Evolutionary conservation across 2,329 filamentous ascomycete species (phyloP).

Genomic region (Fusarium burgessii): DNA sequence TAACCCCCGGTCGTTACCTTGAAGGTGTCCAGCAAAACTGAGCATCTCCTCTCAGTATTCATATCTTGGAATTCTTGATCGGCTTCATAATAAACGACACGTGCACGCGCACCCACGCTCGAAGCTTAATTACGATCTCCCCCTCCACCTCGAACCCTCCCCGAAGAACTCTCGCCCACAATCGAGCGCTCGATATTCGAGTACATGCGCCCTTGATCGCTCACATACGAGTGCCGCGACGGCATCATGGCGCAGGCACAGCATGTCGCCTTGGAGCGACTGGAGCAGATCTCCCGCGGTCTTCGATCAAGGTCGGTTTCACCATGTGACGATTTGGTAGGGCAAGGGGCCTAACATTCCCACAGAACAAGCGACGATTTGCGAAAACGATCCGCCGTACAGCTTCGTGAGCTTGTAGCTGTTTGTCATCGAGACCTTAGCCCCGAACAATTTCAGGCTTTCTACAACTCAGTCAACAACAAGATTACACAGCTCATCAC

Average conservation of each 20-base stretch:
- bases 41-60: background rate
- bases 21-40: constrained; percentile 21
- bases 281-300: constrained; percentile 67
- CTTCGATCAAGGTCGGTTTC: constrained; percentile 65
- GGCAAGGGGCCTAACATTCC: constrained; percentile 28
- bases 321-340: background rate
- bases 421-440: constrained; percentile 77
- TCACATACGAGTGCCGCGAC: constrained; percentile 40
- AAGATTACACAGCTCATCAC: constrained; percentile 76
- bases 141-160: constrained; percentile 16
- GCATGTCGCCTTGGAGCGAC: constrained; percentile 66
- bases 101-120: constrained; percentile 26
- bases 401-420: constrained; percentile 67
- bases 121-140: constrained; percentile 20
- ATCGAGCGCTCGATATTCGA: constrained; percentile 11
- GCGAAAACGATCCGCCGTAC: constrained; percentile 64
- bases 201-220: constrained; percentile 49
- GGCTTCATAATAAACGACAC: constrained; percentile 14
- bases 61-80: background rate
- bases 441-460: constrained; percentile 77
- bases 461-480: constrained; percentile 68
- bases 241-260: constrained; percentile 59
- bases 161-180: constrained; percentile 6
- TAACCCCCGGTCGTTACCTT: constrained; percentile 26
- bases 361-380: constrained; percentile 60